phyloP scores from a whole-genome alignment of 2,329 filamentous ascomycete species.

The Pochonia chlamydosporia region DNA sequence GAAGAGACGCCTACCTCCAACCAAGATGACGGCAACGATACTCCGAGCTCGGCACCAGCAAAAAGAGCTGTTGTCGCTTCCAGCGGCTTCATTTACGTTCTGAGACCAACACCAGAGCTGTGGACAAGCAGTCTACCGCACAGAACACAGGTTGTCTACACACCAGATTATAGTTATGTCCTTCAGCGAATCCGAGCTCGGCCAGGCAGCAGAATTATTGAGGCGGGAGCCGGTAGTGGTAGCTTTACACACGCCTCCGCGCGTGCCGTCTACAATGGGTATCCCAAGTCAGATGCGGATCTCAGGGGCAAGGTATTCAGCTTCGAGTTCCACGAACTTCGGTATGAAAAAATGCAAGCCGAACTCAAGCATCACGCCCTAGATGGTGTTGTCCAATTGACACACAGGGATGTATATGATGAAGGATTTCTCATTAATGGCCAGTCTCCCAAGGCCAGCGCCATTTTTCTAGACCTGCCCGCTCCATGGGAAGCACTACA shows the following conservation, averaged over 20 bases:
- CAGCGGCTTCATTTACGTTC: conserved; percentile 71
- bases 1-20: conserved; percentile 35
- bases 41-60: conserved; percentile 23
- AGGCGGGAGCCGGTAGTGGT: conserved; percentile 76
- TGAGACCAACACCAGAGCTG: conserved; percentile 73
- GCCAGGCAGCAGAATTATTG: conserved; percentile 68
- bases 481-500: conserved; percentile 76
- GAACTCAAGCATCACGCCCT: conserved; percentile 67
- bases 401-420: conserved; percentile 73
- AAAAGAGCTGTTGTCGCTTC: conserved; percentile 49
- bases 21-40: conserved; percentile 27
- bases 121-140: conserved; percentile 79
- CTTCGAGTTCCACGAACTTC: conserved; percentile 73
- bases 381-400: conserved; percentile 61
- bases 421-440: conserved; percentile 63
- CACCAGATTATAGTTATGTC: conserved; percentile 80
- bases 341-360: conserved; percentile 61
- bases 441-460: conserved; percentile 57
- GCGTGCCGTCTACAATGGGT: conserved; percentile 70
- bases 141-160: conserved; percentile 81
- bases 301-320: conserved; percentile 68
- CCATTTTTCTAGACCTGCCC: conserved; percentile 74
- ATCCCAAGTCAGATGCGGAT: conserved; percentile 39
- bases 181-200: conserved; percentile 69
- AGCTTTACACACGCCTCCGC: conserved; percentile 78